Evolutionary conservation across 345 rosid species (phyloP), one percentile per base, ranked within the genome.

Genomic region (Murraya paniculata): DNA sequence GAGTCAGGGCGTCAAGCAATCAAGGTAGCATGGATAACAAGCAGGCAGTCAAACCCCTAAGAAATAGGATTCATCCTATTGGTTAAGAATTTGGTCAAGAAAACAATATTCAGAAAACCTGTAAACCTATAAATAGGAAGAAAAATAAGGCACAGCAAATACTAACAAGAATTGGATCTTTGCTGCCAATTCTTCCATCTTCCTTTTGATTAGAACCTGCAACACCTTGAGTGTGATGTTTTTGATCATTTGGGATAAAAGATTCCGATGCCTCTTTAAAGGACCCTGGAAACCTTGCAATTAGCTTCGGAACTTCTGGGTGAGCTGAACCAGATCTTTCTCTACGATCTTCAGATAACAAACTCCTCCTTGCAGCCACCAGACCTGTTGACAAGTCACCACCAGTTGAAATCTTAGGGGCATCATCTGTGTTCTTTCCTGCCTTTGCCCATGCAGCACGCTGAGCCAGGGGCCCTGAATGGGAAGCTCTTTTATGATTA

Each of bases 381-480:
- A 91, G 81, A 57, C 93, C 86, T 19, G 86, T 72, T 62, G 94
- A 83, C 85, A 85, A 71, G 80, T 95, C 97, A 72, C 92, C 85
- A 48, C 86, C 86, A 6, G 85, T 67, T 60, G 86, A 87, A 74
- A 84, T 78, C 83, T 91, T 92, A 27, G 87, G 88, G 76, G 93
- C 82, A 85, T 91, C 97, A 73, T 91, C 93, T 13, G 72, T 82
- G 81, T 85, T 91, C 77, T 89, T 89, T 66, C 88, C 86, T 27
- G 90, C 84, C 84, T 91, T 96, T 33, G 93, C 85, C 80, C 97
- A 96, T 13, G 92, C 92, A 77, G 94, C 84, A 66, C 90, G 93
- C 60, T 90, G 95, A 83, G 94, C 77, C 79, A 96, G 82, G 53
- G 99, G 98, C 67, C 99, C 99, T 0, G 99, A 96, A 82, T 96